Evolutionary conservation across 108 stramenopile species (phyloP).

Genomic region (Skeletonema potamos): DNA sequence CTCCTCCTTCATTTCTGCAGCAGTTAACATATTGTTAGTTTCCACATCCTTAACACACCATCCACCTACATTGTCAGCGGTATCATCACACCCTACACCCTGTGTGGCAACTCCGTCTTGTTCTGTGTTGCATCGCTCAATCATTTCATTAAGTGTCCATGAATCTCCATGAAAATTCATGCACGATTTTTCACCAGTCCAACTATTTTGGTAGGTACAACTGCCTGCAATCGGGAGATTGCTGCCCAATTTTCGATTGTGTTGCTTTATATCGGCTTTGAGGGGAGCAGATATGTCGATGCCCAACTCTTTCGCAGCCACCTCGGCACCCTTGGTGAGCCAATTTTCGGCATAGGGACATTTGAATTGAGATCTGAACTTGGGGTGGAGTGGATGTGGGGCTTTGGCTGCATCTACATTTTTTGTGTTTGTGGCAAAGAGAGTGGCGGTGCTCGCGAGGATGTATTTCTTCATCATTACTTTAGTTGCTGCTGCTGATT

Average conservation of each 20-base stretch:
- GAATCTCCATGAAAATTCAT: conserved; percentile 31
- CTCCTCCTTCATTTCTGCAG: conserved; percentile 13
- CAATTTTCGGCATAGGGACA: conserved; percentile 47
- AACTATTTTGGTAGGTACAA: conserved; percentile 28
- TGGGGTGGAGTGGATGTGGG: conserved; percentile 12
- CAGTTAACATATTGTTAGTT: background rate
- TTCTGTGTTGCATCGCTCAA: conserved; percentile 15
- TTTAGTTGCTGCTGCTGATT: too few relatives aligned
- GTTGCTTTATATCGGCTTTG: background rate
- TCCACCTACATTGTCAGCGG: conserved; percentile 25
- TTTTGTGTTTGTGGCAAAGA: background rate
- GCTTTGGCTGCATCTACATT: background rate
- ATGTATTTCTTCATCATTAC: background rate
- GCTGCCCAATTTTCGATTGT: background rate
- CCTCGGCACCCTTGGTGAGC: conserved; percentile 47
- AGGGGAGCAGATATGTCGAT: background rate
- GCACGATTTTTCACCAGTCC: conserved; percentile 30
- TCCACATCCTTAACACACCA: conserved; percentile 31
- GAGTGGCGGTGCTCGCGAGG: background rate
- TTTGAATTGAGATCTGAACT: conserved; percentile 27
- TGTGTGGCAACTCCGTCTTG: background rate
- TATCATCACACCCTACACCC: conserved; percentile 1
- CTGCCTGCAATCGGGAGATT: conserved; percentile 8
- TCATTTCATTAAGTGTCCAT: conserved; percentile 39
- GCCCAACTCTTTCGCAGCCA: conserved; percentile 41